Percentiles rank a stretch among this genome's conserved stretches.
Conservation (phyloP, 495 filamentous ascomycete species). For the Thozetella sp. region DNA sequence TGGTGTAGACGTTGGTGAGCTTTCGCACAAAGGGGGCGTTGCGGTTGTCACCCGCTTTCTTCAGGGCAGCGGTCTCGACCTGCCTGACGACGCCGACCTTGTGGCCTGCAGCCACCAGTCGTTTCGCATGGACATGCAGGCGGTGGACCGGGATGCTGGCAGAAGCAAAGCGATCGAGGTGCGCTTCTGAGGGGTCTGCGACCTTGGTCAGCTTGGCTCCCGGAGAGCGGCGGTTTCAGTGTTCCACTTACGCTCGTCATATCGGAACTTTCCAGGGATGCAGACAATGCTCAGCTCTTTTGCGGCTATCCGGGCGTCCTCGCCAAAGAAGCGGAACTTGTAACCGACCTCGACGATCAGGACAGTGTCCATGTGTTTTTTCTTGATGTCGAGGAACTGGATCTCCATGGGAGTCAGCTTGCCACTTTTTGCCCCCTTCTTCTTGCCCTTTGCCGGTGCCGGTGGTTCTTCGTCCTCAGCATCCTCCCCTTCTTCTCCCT, state of each 20-base stretch:
- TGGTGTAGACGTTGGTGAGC: conserved; percentile 96
- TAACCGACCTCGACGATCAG: conserved; percentile 95
- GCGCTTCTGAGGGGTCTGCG: conserved; percentile 84
- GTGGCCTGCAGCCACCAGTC: conserved; percentile 86
- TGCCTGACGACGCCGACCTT: conserved; percentile 97
- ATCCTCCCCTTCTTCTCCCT: conserved; percentile 55
- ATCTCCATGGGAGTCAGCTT: conserved; percentile 96
- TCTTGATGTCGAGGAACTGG: conserved; percentile 92
- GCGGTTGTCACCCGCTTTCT: conserved; percentile 93
- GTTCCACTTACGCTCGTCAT: conserved; percentile 74
- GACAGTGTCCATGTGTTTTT: conserved; percentile 85
- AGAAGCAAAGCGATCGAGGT: conserved; percentile 89
- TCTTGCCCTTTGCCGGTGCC: conserved; percentile 48
- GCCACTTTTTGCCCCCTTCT: conserved; percentile 71
- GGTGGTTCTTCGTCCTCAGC: conserved; percentile 56
- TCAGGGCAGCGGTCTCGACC: conserved; percentile 96
- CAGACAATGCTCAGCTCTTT: conserved; percentile 95
- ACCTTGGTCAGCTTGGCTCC: conserved; percentile 4
- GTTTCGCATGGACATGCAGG: conserved; percentile 92
- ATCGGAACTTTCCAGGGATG: conserved; percentile 93
- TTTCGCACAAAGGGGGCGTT: conserved; percentile 92
- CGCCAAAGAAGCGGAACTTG: conserved; percentile 98
- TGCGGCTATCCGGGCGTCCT: conserved; percentile 87
- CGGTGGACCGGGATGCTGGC: conserved; percentile 94
- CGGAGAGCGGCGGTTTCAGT: neutral